Percentiles rank a stretch among this genome's conserved stretches.
Evolutionary conservation across 352 stramenopile species (phyloP).

Genomic region (Phytophthora pisi): DNA sequence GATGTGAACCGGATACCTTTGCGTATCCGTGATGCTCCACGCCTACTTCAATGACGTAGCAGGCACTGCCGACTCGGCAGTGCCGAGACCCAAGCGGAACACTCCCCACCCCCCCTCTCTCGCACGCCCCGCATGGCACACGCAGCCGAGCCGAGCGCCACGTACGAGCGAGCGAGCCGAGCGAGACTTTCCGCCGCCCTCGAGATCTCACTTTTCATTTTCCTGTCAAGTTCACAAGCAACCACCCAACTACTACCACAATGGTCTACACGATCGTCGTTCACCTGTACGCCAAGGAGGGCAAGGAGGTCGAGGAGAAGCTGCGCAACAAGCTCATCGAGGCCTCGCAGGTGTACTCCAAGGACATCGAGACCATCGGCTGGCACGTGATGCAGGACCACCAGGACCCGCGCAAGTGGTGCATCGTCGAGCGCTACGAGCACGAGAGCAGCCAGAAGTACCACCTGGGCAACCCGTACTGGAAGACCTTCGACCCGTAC

Average conservation of each 20-base stretch:
- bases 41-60: conserved; percentile 33
- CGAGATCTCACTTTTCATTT: conserved; percentile 32
- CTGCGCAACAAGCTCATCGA: conserved; percentile 45
- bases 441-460: conserved; percentile 38
- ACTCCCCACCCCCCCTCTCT: not conserved
- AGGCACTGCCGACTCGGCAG: too few relatives aligned
- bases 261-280: conserved; percentile 47
- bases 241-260: conserved; percentile 9
- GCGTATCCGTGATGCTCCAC: conserved; percentile 26
- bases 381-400: conserved; percentile 46
- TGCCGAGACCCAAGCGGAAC: conserved; percentile 22
- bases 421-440: conserved; percentile 47
- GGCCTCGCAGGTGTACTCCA: conserved; percentile 43
- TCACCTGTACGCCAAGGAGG: conserved; percentile 44
- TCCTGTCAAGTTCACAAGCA: conserved; percentile 30
- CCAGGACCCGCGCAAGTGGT: conserved; percentile 40
- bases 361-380: conserved; percentile 37
- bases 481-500: conserved; percentile 34
- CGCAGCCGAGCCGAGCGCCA: not conserved
- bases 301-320: conserved; percentile 46
- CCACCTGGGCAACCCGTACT: conserved; percentile 32
- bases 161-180: not conserved
- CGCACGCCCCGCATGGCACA: not conserved
- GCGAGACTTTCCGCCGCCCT: conserved; percentile 9
- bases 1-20: conserved; percentile 30